Conservation (phyloP, 345 rosid species). For the Syzygium aqueum region DNA sequence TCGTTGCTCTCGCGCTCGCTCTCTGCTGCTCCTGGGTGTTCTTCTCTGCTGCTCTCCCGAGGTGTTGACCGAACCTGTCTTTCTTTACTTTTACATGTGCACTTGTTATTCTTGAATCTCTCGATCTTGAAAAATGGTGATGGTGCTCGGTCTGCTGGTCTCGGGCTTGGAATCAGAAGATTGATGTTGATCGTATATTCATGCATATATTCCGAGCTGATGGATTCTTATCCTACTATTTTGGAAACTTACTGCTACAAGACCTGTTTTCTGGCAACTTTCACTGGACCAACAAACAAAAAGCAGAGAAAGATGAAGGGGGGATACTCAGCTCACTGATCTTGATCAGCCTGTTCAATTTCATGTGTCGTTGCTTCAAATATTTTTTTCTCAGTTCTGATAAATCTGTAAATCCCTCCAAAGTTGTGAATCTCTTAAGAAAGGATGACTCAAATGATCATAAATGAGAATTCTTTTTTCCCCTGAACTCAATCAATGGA, state of each 20-base stretch:
- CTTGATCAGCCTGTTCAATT: not conserved
- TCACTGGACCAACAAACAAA: not conserved
- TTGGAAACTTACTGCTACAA: not conserved
- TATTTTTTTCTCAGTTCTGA: not conserved
- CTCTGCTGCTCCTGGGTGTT: not conserved
- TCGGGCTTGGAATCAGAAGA: not conserved
- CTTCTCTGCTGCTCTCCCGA: not conserved
- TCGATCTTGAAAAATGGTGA: not conserved
- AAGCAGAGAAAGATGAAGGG: not conserved
- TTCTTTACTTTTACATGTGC: not conserved
- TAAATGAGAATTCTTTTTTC: not conserved
- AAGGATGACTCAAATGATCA: not conserved
- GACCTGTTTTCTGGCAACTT: not conserved
- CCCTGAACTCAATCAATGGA: not conserved
- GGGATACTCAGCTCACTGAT: not conserved
- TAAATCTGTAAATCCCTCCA: not conserved
- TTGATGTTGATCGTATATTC: not conserved
- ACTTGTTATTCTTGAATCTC: not conserved
- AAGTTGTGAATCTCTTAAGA: not conserved
- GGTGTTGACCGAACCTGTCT: not conserved
- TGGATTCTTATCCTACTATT: not conserved
- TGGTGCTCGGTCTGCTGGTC: not conserved
- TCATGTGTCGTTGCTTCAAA: not conserved
- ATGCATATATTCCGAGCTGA: not conserved
- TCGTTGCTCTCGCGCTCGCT: conserved; percentile 42